Evolutionary conservation across 1,284 basidiomycete species (phyloP).

Genomic region (Rhodotorula mucilaginosa): DNA sequence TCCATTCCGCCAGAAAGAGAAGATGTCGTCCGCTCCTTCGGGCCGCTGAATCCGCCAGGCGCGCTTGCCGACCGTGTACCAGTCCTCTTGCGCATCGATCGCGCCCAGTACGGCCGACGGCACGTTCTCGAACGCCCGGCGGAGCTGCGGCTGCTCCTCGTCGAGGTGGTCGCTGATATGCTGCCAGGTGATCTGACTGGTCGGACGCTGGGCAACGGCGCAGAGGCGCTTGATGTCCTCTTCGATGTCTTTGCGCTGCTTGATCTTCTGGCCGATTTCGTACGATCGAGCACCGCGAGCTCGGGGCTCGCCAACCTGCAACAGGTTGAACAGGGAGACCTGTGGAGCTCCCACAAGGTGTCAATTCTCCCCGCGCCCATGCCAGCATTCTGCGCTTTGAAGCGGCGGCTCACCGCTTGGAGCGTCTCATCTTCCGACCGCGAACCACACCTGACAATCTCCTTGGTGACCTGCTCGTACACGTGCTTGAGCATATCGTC

Average conservation of each 20-base stretch:
- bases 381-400: background rate
- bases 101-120: slow-evolving; percentile 50
- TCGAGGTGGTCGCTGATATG: background rate
- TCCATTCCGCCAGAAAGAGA: slow-evolving; percentile 39
- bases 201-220: slow-evolving; percentile 45
- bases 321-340: slow-evolving; percentile 9
- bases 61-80: slow-evolving; percentile 13
- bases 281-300: background rate
- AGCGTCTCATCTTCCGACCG: slow-evolving; percentile 62
- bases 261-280: background rate
- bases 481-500: slow-evolving; percentile 66
- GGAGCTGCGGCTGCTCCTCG: slow-evolving; percentile 48
- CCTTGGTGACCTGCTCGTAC: slow-evolving; percentile 61
- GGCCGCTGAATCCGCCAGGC: background rate
- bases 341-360: background rate
- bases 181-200: background rate
- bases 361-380: too few species aligned
- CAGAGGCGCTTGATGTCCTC: slow-evolving; percentile 55
- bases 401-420: slow-evolving; percentile 48
- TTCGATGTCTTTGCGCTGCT: slow-evolving; percentile 54
- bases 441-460: slow-evolving; percentile 64
- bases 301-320: background rate
- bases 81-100: slow-evolving; percentile 17
- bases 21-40: background rate
- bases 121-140: slow-evolving; percentile 52